phyloP scores from a whole-genome alignment of 306 rosid species.

The Coriaria nepalensis region DNA sequence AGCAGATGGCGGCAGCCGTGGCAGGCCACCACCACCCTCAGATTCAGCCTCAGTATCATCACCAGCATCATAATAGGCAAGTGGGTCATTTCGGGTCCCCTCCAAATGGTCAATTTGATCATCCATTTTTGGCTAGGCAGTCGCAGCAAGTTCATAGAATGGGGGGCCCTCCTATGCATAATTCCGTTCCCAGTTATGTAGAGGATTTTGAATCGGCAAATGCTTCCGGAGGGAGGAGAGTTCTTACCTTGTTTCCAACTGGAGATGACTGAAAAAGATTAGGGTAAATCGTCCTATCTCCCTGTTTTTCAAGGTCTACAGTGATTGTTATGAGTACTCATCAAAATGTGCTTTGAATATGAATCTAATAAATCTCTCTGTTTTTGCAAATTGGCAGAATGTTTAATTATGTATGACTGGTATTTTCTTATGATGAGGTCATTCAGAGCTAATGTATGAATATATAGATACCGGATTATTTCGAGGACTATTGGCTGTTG shows the following conservation, averaged over 20 bases:
- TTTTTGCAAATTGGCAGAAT: too few species aligned
- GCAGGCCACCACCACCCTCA: constrained; percentile 29
- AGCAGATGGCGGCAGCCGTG: constrained; percentile 38
- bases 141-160: constrained; percentile 56
- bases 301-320: background rate
- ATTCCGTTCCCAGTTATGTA: constrained; percentile 32
- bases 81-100: constrained; percentile 85
- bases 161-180: constrained; percentile 50
- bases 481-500: too few species aligned
- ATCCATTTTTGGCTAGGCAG: constrained; percentile 63
- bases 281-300: constrained; percentile 14
- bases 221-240: constrained; percentile 72
- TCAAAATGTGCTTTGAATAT: too few species aligned
- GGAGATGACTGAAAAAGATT: constrained; percentile 60
- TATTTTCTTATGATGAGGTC: too few species aligned
- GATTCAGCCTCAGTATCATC: constrained; percentile 47
- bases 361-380: too few species aligned
- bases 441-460: too few species aligned
- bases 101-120: constrained; percentile 77
- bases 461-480: too few species aligned
- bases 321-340: too few species aligned
- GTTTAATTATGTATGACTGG: too few species aligned
- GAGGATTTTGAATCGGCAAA: constrained; percentile 82
- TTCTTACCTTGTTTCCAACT: constrained; percentile 80
- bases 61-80: constrained; percentile 25